Base-by-base conservation (phyloP, 179 eudicot species). In the Silene vulgaris region DNA sequence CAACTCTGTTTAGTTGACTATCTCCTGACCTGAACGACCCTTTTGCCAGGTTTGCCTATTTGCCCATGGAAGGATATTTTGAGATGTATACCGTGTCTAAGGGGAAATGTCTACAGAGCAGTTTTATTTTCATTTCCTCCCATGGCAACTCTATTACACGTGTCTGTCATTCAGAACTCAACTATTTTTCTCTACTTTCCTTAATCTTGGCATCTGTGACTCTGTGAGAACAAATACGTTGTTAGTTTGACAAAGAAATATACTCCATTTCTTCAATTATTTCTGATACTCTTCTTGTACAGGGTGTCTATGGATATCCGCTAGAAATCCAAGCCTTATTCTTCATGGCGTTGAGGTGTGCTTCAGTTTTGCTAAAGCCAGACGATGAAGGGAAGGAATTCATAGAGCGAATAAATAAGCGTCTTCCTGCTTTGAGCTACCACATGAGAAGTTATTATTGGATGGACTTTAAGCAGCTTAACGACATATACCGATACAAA, bases 371-470 rank as follows among this genome's bases (percentile, higher is more conserved):
- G 86, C 79, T 92, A 54, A 92, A 90, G 78, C 92, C 82, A 37
- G 97, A 92, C 54, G 84, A 79, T 14, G 92, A 92, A 74, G 97
- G 97, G 43, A 86, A 87, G 65, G 97, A 92, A 52, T 80, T 90
- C 66, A 68, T 82, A 8, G 92, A 90, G 70, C 80, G 89, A 77
- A 92, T 92, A 64, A 87, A 77, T 62, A 89, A 88, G 80, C 92
- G 97, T 32, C 88, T 92, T 66, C 90, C 87, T 74, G 97, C 97
- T 56, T 80, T 92, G 78, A 92, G 90, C 83, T 92, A 80, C 76
- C 97, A 92, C 87, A 92, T 92, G 92, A 89, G 97, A 81, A 86
- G 76, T 65, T 92, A 92, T 78, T 92, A 89, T 78, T 92, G 97
- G 97, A 76, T 92, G 43, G 96, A 92, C 79, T 79, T 89, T 54